A percentile compares a stretch with the other conserved stretches of the same genome.
Conservation (phyloP, 2,329 filamentous ascomycete species). For the Hypoxylon sp. region DNA sequence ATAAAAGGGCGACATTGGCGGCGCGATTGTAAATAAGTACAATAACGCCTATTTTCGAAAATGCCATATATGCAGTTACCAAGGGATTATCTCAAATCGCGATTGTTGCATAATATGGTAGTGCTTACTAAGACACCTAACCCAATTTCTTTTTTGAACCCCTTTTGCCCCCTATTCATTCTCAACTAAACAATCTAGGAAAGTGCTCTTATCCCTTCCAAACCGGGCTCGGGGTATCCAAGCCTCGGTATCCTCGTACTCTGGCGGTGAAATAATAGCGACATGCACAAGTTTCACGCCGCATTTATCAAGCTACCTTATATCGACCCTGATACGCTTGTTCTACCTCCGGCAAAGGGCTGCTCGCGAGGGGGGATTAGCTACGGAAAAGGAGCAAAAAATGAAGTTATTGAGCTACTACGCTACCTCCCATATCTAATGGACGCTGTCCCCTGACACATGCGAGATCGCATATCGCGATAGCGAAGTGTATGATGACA, state of each 20-base stretch:
- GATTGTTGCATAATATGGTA: not conserved
- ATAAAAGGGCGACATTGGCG: not conserved
- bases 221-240: not conserved
- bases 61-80: not conserved
- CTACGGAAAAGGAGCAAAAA: slow-evolving; percentile 9
- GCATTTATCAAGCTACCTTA: slow-evolving; percentile 3
- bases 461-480: slow-evolving; percentile 5
- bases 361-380: slow-evolving; percentile 1
- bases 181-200: not conserved
- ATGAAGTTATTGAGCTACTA: slow-evolving; percentile 3
- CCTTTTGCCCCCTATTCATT: not conserved
- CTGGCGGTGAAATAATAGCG: not conserved
- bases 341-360: slow-evolving; percentile 2
- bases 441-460: slow-evolving; percentile 10
- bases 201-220: not conserved
- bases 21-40: not conserved
- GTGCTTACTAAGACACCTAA: not conserved
- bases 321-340: not conserved
- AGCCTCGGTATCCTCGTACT: not conserved
- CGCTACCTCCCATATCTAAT: slow-evolving; percentile 3
- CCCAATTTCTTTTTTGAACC: not conserved
- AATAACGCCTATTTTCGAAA: not conserved
- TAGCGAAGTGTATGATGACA: slow-evolving; percentile 8
- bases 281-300: not conserved
- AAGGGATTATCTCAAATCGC: not conserved